Percentiles rank a stretch among this genome's conserved stretches.
phyloP scores from a whole-genome alignment of 495 filamentous ascomycete species.

The Pseudotulostoma volvatum region DNA sequence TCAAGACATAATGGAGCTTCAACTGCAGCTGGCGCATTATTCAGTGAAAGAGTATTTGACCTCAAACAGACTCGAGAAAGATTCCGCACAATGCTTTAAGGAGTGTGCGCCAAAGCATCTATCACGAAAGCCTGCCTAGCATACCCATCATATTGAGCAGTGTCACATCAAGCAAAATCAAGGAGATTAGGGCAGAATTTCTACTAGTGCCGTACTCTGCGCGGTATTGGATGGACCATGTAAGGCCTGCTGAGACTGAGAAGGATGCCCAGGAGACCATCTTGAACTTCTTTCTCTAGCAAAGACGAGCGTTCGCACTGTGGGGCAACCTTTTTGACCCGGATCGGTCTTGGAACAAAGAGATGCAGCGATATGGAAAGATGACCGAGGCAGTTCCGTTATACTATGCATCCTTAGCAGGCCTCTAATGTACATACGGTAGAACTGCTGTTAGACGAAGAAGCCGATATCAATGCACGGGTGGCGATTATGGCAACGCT shows the following conservation, averaged over 20 bases:
- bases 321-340: slow-evolving; percentile 1
- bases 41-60: slow-evolving; percentile 12
- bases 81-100: neutral
- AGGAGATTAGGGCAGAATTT: too few relatives aligned
- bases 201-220: too few relatives aligned
- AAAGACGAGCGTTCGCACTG: neutral
- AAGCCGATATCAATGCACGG: slow-evolving; percentile 1
- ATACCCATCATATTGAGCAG: neutral
- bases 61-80: neutral
- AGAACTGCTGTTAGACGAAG: neutral
- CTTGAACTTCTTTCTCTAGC: too few relatives aligned
- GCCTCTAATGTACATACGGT: neutral
- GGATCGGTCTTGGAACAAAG: too few relatives aligned
- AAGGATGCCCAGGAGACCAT: too few relatives aligned
- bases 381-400: neutral
- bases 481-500: neutral
- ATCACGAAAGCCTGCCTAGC: slow-evolving; percentile 1
- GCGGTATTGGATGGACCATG: too few relatives aligned
- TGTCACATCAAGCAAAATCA: too few relatives aligned
- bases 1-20: neutral
- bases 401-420: slow-evolving; percentile 1
- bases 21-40: slow-evolving; percentile 11
- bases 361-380: neutral
- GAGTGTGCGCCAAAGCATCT: neutral
- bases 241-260: too few relatives aligned